Evolutionary conservation across 371 early-diverging fungal genomes (phyloP).

Genomic region (Parasitella parasitica): DNA sequence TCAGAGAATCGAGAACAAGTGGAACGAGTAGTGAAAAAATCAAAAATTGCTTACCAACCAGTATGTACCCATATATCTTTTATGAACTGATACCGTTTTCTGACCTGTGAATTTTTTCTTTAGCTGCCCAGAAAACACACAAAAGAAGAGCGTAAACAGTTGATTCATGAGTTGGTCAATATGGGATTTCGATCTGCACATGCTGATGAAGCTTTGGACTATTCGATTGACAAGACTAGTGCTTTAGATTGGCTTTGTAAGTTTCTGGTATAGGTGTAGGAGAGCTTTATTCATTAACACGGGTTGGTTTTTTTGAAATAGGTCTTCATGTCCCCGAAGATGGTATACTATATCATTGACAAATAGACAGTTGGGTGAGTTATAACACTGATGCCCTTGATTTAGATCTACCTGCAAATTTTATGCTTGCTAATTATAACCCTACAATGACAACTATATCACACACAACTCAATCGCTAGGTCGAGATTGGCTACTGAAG

Average conservation of each 20-base stretch:
- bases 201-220: constrained; percentile 71
- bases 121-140: constrained; percentile 29
- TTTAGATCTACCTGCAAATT: constrained; percentile 64
- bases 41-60: constrained; percentile 31
- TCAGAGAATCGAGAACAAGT: constrained; percentile 58
- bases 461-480: constrained; percentile 57
- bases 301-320: constrained; percentile 10
- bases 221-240: constrained; percentile 48
- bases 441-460: constrained; percentile 62
- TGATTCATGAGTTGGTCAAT: constrained; percentile 47
- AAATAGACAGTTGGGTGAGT: not conserved
- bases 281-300: not conserved
- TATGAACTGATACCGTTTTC: too few species aligned
- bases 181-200: constrained; percentile 78
- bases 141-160: constrained; percentile 36
- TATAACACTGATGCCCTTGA: not conserved
- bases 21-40: constrained; percentile 61
- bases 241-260: constrained; percentile 89
- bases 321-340: constrained; percentile 88
- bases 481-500: constrained; percentile 64
- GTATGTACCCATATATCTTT: constrained; percentile 17
- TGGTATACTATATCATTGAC: constrained; percentile 27
- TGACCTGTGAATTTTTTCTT: too few species aligned
- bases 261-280: not conserved
- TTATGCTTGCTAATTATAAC: constrained; percentile 60